Evolutionary conservation across 495 filamentous ascomycete genomes (phyloP).

Genomic region (Penicillium antarcticum): DNA sequence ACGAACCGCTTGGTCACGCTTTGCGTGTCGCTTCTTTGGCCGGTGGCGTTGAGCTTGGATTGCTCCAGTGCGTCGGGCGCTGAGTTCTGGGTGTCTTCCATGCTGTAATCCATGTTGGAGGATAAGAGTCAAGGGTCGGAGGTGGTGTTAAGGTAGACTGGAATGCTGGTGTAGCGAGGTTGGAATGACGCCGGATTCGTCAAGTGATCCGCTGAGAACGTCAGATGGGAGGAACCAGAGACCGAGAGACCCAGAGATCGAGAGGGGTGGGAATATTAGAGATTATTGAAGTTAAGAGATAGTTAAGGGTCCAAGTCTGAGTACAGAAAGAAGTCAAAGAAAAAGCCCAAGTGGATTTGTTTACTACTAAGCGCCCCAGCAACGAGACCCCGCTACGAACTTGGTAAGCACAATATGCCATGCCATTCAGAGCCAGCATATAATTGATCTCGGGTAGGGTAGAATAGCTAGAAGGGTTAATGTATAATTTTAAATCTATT

Average conservation of each 20-base stretch:
- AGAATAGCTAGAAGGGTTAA: not conserved
- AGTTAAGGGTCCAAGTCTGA: not conserved
- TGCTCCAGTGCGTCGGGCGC: slow-evolving; percentile 57
- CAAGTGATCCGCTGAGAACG: slow-evolving; percentile 27
- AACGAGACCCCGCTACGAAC: slow-evolving; percentile 1
- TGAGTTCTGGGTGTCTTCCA: slow-evolving; percentile 72
- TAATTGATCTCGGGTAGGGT: too few species aligned
- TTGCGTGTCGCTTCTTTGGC: slow-evolving; percentile 59
- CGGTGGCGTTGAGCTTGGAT: slow-evolving; percentile 56
- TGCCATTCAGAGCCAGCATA: too few species aligned
- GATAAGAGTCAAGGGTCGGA: not conserved
- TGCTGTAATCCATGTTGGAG: slow-evolving; percentile 56
- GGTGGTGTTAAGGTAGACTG: slow-evolving; percentile 11
- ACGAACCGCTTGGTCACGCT: slow-evolving; percentile 76
- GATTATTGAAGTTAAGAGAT: not conserved
- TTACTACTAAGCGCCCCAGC: slow-evolving; percentile 3
- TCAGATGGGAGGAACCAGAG: slow-evolving; percentile 10
- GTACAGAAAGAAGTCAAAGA: slow-evolving; percentile 1
- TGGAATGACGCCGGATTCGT: slow-evolving; percentile 43
- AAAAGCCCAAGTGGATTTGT: not conserved
- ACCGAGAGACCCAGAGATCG: slow-evolving; percentile 1
- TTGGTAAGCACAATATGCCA: too few species aligned
- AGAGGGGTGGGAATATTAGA: not conserved
- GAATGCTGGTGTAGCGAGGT: slow-evolving; percentile 33
- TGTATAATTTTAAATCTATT: not conserved